Evolutionary conservation across 129 eudicot genomes (phyloP), one percentile per base, ranked within the genome.

Genomic region (Mikania micrantha): DNA sequence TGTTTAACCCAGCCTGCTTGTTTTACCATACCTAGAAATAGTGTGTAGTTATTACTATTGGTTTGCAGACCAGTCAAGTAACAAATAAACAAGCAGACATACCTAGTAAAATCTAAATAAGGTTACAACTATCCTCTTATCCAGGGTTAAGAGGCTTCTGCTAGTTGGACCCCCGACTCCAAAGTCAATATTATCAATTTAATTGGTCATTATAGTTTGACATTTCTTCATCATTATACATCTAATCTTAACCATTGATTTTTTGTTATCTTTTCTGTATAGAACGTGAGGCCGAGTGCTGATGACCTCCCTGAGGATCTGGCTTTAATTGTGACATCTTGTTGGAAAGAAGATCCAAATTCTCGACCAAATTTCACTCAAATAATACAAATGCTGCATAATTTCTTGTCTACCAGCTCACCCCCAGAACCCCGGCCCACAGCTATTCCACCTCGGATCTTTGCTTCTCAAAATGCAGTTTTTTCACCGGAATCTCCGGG

Each of bases 341-440:
- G 96, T 73, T 90, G 96, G 96, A 80, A 78, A 70, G 96, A 90
- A 77, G 96, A 90, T 44, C 90, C 96, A 31, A 86, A 90, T 72
- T 74, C 73, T 47, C 84, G 94, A 17, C 96, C 96, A 64, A 82
- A 90, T 71, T 84, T 90, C 80, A 82, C 78, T 70, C 94, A 90
- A 59, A 90, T 90, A 68, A 86, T 86, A 49, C 88, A 86, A 54
- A 90, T 90, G 96, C 85, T 90, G 77, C 74, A 79, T 71, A 78
- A 70, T 40, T 86, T 75, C 65, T 88, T 82, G 21, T 90, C 90
- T 12, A 74, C 77, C 35, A 81, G 70, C 69, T 81, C 85, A 4
- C 90, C 88, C 0, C 72, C 85, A 7, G 85, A 75, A 65, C 81
- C 90, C 3, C 24, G 64, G 42, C 90, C 94, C 5, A 56, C 70